These are phyloP conservation scores for Cercospora berteroae DNA, from an alignment of 2,329 filamentous ascomycete species.

Conservation along the genomic window DNA sequence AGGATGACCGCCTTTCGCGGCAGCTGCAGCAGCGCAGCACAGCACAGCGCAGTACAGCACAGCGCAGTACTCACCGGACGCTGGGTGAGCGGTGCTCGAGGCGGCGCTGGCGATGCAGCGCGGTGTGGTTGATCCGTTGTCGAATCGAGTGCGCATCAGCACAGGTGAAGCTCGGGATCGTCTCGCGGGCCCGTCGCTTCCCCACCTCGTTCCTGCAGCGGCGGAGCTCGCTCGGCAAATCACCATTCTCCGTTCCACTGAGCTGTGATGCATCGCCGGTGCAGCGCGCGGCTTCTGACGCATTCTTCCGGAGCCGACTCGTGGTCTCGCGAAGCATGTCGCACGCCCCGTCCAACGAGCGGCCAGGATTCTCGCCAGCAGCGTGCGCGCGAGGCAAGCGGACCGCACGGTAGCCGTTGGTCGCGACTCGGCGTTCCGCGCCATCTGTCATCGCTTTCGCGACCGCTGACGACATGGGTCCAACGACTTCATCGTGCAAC, in stretches of 20 bases:
- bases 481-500: not conserved
- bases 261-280: not conserved
- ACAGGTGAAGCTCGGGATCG: not conserved
- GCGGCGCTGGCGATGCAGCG: not conserved
- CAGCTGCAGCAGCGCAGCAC: not conserved
- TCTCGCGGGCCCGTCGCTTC: not conserved
- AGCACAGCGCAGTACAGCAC: not conserved
- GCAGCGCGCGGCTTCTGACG: conserved; percentile 6
- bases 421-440: not conserved
- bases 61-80: not conserved
- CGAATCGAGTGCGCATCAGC: not conserved
- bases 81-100: not conserved
- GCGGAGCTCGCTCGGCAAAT: not conserved
- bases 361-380: not conserved
- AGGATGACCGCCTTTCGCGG: not conserved
- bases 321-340: not conserved
- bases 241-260: not conserved
- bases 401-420: not conserved
- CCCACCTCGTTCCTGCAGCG: conserved; percentile 7
- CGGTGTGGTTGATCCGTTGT: not conserved
- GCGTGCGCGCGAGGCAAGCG: not conserved
- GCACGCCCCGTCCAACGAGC: conserved; percentile 1
- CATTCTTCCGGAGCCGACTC: conserved; percentile 11
- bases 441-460: not conserved
- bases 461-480: not conserved